Conservation (phyloP, 1,139 yeast species). For the Hyphopichia fennica region DNA sequence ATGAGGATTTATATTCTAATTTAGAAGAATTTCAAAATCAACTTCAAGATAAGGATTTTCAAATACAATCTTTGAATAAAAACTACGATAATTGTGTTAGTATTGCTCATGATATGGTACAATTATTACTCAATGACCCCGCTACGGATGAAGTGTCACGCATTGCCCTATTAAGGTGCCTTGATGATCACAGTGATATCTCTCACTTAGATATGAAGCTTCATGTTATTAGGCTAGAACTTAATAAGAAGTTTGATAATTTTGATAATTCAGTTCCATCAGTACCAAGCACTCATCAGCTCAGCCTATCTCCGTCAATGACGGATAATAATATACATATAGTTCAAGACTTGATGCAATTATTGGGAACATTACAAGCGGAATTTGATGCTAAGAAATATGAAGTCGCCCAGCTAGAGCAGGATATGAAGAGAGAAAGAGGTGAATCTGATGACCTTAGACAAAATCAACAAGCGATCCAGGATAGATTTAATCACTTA, state of each 20-base stretch:
- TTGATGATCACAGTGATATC: slow-evolving; percentile 11
- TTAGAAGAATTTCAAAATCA: slow-evolving; percentile 37
- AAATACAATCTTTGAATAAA: slow-evolving; percentile 14
- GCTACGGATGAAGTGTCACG: slow-evolving; percentile 17
- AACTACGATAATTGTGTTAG: slow-evolving; percentile 16
- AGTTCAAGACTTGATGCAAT: slow-evolving; percentile 12
- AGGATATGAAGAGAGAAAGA: slow-evolving; percentile 22
- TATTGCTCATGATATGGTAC: slow-evolving; percentile 23
- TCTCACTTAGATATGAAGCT: slow-evolving; percentile 24
- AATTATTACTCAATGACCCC: slow-evolving; percentile 19
- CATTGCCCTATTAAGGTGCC: slow-evolving; percentile 17
- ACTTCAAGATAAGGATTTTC: slow-evolving; percentile 25
- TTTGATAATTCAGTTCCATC: slow-evolving; percentile 11
- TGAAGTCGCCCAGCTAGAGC: slow-evolving; percentile 21
- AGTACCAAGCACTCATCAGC: slow-evolving; percentile 13
- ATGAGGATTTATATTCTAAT: slow-evolving; percentile 39
- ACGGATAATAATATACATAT: background rate
- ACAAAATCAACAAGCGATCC: slow-evolving; percentile 17
- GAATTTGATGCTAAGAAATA: slow-evolving; percentile 23
- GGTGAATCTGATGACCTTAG: slow-evolving; percentile 22
- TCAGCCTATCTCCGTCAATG: background rate
- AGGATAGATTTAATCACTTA: slow-evolving; percentile 19
- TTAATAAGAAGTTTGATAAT: slow-evolving; percentile 14
- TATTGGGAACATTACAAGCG: slow-evolving; percentile 20
- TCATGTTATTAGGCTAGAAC: slow-evolving; percentile 23